Conservation (phyloP, 768 basidiomycete species). For the Boletus eberwhitei region DNA sequence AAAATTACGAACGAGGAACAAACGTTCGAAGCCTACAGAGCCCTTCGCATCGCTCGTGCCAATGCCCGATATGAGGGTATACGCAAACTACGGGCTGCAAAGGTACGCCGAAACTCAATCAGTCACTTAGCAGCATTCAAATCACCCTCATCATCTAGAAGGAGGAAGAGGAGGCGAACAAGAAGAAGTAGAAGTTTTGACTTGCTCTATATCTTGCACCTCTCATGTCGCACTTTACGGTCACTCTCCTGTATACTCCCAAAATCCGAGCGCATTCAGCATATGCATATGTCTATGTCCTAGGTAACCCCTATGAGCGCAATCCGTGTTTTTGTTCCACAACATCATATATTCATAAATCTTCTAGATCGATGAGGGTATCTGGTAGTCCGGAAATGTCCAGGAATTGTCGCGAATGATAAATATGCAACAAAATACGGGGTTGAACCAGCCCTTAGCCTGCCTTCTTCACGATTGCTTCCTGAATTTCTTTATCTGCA, state of each 20-base stretch:
- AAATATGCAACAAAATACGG: not conserved
- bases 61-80: constrained; percentile 80
- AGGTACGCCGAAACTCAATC: constrained; percentile 51
- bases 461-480: constrained; percentile 54
- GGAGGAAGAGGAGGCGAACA: constrained; percentile 88
- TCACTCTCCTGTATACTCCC: constrained; percentile 30
- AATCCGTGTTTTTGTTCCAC: not conserved
- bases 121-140: constrained; percentile 11
- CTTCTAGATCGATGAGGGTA: constrained; percentile 11
- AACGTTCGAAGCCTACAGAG: constrained; percentile 81
- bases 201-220: constrained; percentile 13
- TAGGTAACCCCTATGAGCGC: constrained; percentile 30
- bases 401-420: not conserved
- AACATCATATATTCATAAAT: not conserved
- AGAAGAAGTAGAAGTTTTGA: constrained; percentile 69
- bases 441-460: not conserved
- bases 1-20: constrained; percentile 91
- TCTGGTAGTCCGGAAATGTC: constrained; percentile 3
- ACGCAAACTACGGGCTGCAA: constrained; percentile 81
- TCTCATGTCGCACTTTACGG: constrained; percentile 23
- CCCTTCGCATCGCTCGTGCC: constrained; percentile 83
- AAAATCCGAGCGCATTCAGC: constrained; percentile 34
- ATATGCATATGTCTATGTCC: constrained; percentile 30
- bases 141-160: constrained; percentile 44
- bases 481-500: constrained; percentile 68